A percentile compares a stretch with the other conserved stretches of the same genome.
Evolutionary conservation across 495 filamentous ascomycete species (phyloP).

Genomic region (Neurospora sp.): DNA sequence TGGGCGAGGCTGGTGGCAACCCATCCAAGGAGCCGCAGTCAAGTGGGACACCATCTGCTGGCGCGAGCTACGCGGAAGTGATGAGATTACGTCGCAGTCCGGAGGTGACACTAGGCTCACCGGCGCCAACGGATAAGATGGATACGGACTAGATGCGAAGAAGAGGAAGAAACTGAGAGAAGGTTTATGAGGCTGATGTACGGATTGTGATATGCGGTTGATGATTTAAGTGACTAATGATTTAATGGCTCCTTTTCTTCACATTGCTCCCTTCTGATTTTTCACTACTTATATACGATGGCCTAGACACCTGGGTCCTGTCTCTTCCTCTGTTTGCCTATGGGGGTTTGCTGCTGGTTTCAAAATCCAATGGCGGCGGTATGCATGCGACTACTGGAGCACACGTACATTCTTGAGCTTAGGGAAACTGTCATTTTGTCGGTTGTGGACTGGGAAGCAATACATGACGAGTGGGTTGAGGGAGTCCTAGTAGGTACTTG

Average conservation of each 20-base stretch:
- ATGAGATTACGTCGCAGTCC: conserved; percentile 7
- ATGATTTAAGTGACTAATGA: not conserved
- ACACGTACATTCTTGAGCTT: not conserved
- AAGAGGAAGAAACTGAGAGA: not conserved
- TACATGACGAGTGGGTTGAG: not conserved
- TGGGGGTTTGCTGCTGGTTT: not conserved
- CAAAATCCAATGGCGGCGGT: not conserved
- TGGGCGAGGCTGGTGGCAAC: not conserved
- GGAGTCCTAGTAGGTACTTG: not conserved
- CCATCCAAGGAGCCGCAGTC: not conserved
- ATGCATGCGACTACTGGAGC: not conserved
- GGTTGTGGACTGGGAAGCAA: not conserved
- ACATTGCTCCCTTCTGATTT: not conserved
- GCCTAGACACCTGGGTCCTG: not conserved
- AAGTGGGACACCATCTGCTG: not conserved
- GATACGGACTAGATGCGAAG: conserved; percentile 15
- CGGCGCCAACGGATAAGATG: conserved; percentile 20
- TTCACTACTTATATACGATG: not conserved
- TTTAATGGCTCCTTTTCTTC: not conserved
- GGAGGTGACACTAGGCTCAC: conserved; percentile 24
- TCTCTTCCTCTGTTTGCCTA: not conserved
- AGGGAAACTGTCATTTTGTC: not conserved
- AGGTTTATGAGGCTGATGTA: not conserved
- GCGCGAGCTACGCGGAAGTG: not conserved
- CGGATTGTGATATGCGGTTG: not conserved